These are phyloP conservation scores for Haplosporangium sp. DNA, from an alignment of 371 early-diverging fungal species.

Conservation along the genomic window DNA sequence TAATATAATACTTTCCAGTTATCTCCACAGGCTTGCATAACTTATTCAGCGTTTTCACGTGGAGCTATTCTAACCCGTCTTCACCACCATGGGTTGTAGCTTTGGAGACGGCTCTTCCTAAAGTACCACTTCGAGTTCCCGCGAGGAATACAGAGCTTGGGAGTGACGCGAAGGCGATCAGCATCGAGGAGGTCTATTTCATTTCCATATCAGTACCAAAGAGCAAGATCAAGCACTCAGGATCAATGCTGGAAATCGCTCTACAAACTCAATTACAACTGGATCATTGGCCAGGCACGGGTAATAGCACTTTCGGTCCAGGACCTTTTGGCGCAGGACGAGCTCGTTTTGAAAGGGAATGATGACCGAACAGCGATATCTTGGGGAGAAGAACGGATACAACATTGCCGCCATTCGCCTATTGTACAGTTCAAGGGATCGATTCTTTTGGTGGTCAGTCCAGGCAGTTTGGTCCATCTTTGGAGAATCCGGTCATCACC, in stretches of 20 bases:
- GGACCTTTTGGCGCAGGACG: constrained; percentile 20
- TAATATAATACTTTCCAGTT: neutral
- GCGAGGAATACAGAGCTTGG: constrained; percentile 13
- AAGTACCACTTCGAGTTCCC: constrained; percentile 34
- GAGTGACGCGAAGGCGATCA: neutral
- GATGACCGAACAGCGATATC: neutral
- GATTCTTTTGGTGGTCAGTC: constrained; percentile 27
- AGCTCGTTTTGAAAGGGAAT: neutral
- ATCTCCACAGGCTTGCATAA: neutral
- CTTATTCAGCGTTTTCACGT: neutral
- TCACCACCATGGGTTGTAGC: constrained; percentile 9
- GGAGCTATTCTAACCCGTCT: neutral
- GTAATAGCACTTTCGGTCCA: constrained; percentile 26
- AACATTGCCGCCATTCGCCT: neutral
- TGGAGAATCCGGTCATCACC: constrained; percentile 23
- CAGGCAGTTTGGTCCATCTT: constrained; percentile 25
- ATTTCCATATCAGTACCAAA: neutral
- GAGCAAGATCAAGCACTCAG: neutral
- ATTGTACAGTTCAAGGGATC: constrained; percentile 38
- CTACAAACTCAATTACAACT: constrained; percentile 32
- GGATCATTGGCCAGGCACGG: constrained; percentile 44
- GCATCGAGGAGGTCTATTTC: neutral
- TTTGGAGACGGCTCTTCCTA: constrained; percentile 41
- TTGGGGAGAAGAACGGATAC: neutral
- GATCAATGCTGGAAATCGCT: constrained; percentile 27